phyloP scores from a whole-genome alignment of 208 protist genomes.

The Balamuthia mandrillaris region DNA sequence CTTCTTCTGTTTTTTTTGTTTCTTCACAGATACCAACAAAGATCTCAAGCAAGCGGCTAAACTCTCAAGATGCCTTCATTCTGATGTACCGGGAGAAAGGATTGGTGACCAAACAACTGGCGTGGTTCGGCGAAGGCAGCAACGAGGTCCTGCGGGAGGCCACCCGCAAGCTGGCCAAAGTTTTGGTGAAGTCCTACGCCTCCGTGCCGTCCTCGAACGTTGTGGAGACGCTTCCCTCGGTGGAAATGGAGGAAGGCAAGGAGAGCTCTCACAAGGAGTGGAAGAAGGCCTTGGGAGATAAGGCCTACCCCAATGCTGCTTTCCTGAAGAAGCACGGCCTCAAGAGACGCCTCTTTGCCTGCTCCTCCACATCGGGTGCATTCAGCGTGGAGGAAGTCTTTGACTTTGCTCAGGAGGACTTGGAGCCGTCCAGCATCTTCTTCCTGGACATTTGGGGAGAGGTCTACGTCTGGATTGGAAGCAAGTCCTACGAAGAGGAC shows the following conservation, averaged over 20 bases:
- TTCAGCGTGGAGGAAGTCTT: constrained; percentile 45
- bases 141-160: not conserved
- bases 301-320: constrained; percentile 17
- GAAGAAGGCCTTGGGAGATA: constrained; percentile 37
- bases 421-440: constrained; percentile 46
- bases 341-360: constrained; percentile 45
- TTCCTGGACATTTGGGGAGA: constrained; percentile 37
- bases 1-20: not conserved
- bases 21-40: constrained; percentile 31
- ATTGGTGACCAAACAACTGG: no score
- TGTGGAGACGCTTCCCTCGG: not conserved
- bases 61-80: constrained; percentile 51
- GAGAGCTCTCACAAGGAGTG: constrained; percentile 36
- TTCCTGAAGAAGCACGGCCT: not conserved
- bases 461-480: constrained; percentile 56
- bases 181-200: not conserved
- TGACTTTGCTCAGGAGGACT: constrained; percentile 55
- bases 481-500: constrained; percentile 36
- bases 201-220: not conserved
- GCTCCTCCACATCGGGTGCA: constrained; percentile 40
- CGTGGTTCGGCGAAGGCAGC: constrained; percentile 41
- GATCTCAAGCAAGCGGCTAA: constrained; percentile 9
- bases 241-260: not conserved
- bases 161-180: not conserved
- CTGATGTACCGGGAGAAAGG: not conserved